These are phyloP conservation scores for Lichtheimia ornata DNA, from an alignment of 371 early-diverging fungal genomes.

Conservation along the genomic window DNA sequence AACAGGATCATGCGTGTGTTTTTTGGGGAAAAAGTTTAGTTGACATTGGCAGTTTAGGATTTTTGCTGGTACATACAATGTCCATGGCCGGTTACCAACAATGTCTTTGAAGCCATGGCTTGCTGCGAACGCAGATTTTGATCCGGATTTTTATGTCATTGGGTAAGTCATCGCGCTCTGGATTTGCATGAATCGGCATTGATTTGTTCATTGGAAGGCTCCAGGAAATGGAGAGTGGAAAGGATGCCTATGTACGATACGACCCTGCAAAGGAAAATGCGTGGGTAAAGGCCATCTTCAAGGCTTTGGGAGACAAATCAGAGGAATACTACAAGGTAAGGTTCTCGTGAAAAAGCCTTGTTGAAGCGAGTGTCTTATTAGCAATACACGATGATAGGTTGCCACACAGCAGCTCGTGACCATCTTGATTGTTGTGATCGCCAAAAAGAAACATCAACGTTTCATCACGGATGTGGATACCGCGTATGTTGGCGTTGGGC, in stretches of 20 bases:
- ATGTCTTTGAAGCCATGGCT: constrained; percentile 71
- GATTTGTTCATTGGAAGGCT: constrained; percentile 47
- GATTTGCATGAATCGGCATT: background rate
- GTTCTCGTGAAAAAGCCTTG: background rate
- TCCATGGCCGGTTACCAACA: constrained; percentile 75
- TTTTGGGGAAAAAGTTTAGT: background rate
- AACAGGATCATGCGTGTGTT: constrained; percentile 1
- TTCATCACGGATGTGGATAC: constrained; percentile 62
- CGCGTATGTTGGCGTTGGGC: constrained; percentile 69
- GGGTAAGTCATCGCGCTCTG: constrained; percentile 50
- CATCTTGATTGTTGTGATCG: constrained; percentile 82
- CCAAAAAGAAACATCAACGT: constrained; percentile 49
- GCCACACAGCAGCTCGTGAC: constrained; percentile 84
- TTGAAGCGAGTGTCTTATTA: background rate
- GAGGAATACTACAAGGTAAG: constrained; percentile 57
- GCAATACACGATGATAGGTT: constrained; percentile 27
- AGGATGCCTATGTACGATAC: constrained; percentile 81
- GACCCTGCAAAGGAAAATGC: constrained; percentile 75
- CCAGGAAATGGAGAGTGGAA: constrained; percentile 86
- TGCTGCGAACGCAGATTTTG: constrained; percentile 28
- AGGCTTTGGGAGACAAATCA: constrained; percentile 53
- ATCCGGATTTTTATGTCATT: constrained; percentile 72
- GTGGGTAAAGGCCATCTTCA: constrained; percentile 76
- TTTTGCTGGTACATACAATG: constrained; percentile 92
- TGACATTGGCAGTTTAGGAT: constrained; percentile 38